A percentile compares a stretch with the other conserved stretches of the same genome.
phyloP scores from a whole-genome alignment of 2,329 filamentous ascomycete genomes.

The Fusarium sp. region DNA sequence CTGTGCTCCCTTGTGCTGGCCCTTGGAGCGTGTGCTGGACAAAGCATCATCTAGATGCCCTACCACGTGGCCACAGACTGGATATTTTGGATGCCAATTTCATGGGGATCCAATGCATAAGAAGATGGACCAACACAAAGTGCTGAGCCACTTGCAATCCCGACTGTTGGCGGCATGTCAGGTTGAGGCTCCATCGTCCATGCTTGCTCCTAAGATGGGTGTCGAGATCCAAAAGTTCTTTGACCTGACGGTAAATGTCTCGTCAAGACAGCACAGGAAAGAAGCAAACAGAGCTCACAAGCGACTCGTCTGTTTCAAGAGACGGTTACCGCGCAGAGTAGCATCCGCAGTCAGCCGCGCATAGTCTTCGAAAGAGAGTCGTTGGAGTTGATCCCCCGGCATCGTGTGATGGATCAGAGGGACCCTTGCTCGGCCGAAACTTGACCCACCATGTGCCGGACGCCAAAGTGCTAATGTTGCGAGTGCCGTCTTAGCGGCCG shows the following conservation, averaged over 20 bases:
- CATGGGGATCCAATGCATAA: neutral
- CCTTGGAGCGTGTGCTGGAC: neutral
- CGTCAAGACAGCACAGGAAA: neutral
- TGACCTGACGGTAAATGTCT: neutral
- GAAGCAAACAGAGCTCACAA: neutral
- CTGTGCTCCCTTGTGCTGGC: neutral
- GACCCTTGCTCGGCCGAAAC: slow-evolving; percentile 20
- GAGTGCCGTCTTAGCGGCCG: slow-evolving; percentile 31
- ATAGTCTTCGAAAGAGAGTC: neutral
- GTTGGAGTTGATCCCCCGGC: neutral
- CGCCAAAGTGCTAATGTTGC: slow-evolving; percentile 13
- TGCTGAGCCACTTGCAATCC: neutral
- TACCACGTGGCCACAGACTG: neutral
- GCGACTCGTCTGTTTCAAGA: neutral
- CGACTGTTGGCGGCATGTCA: neutral
- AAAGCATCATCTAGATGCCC: slow-evolving; percentile 2
- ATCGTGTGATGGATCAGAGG: slow-evolving; percentile 4
- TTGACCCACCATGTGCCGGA: slow-evolving; percentile 14
- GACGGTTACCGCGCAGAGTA: slow-evolving; percentile 9
- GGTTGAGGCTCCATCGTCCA: neutral
- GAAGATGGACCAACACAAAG: neutral
- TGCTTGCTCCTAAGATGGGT: neutral
- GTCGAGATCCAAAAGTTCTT: slow-evolving; percentile 2
- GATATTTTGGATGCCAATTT: neutral
- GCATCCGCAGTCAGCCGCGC: neutral